phyloP scores from a whole-genome alignment of 768 basidiomycete species.

The Butyriboletus loyo region DNA sequence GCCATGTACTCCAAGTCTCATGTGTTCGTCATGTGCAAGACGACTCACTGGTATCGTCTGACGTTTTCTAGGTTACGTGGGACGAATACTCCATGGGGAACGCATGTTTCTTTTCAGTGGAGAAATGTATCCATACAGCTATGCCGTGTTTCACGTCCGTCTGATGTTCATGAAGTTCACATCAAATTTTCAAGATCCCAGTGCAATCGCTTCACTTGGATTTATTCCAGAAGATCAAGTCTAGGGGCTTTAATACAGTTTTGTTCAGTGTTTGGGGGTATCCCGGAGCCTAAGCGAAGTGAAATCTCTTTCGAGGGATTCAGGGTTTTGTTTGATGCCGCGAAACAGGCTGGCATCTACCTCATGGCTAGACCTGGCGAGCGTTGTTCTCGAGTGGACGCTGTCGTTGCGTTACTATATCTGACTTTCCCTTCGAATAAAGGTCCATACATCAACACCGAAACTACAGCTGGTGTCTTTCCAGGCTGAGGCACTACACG shows the following conservation, averaged over 20 bases:
- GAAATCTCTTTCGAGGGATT: conserved; percentile 53
- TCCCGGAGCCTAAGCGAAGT: conserved; percentile 40
- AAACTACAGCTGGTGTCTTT: conserved; percentile 41
- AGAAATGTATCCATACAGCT: conserved; percentile 61
- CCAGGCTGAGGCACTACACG: conserved; percentile 60
- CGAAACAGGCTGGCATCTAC: conserved; percentile 28
- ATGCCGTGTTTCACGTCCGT: not conserved
- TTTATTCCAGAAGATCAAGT: conserved; percentile 60
- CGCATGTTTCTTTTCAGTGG: conserved; percentile 58
- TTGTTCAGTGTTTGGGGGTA: conserved; percentile 62
- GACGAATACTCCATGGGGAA: conserved; percentile 56
- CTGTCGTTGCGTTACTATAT: not conserved
- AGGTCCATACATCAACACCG: conserved; percentile 31
- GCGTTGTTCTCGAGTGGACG: not conserved
- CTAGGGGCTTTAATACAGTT: conserved; percentile 37
- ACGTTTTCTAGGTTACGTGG: conserved; percentile 45
- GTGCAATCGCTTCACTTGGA: conserved; percentile 40
- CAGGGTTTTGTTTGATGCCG: conserved; percentile 28
- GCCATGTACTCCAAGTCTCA: not conserved
- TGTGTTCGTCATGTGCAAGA: not conserved
- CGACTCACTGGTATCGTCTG: not conserved
- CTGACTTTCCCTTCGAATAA: not conserved
- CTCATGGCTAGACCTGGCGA: conserved; percentile 28
- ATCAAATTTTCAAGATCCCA: conserved; percentile 27
- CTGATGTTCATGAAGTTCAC: not conserved